A percentile compares a stretch with the other conserved stretches of the same genome.
phyloP scores from a whole-genome alignment of 768 basidiomycete genomes.

The Tylopilus sp. region DNA sequence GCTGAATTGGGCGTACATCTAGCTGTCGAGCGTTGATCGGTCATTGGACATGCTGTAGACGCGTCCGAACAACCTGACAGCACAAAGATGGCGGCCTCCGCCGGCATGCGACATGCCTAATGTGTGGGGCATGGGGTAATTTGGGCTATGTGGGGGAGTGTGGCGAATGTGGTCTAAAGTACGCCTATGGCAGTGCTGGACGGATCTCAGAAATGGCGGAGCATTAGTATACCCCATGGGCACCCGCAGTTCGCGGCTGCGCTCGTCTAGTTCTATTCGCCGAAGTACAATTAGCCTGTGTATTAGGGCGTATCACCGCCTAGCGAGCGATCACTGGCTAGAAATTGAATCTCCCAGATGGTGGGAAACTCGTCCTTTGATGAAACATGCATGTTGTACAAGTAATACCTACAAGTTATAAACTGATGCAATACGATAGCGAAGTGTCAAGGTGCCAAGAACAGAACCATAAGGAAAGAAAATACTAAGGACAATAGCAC shows the following conservation, averaged over 20 bases:
- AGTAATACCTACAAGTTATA: slow-evolving; percentile 28
- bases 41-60: slow-evolving; percentile 11
- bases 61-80: slow-evolving; percentile 10
- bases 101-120: slow-evolving; percentile 17
- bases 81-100: slow-evolving; percentile 25
- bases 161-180: slow-evolving; percentile 5
- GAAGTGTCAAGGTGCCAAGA: slow-evolving; percentile 28
- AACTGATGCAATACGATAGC: slow-evolving; percentile 29
- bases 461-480: slow-evolving; percentile 25
- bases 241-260: slow-evolving; percentile 4
- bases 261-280: slow-evolving; percentile 3
- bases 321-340: not conserved
- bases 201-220: slow-evolving; percentile 22
- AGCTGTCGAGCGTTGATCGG: slow-evolving; percentile 2
- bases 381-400: slow-evolving; percentile 24
- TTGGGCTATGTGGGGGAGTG: slow-evolving; percentile 15
- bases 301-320: slow-evolving; percentile 4
- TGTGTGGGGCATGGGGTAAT: slow-evolving; percentile 27
- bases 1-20: slow-evolving; percentile 5
- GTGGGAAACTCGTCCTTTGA: slow-evolving; percentile 1
- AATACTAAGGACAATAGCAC: slow-evolving; percentile 21
- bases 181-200: slow-evolving; percentile 14
- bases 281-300: not conserved
- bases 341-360: not conserved
- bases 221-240: slow-evolving; percentile 5